Evolutionary conservation across 345 rosid genomes (phyloP).

Genomic region (Salix suchowensis): DNA sequence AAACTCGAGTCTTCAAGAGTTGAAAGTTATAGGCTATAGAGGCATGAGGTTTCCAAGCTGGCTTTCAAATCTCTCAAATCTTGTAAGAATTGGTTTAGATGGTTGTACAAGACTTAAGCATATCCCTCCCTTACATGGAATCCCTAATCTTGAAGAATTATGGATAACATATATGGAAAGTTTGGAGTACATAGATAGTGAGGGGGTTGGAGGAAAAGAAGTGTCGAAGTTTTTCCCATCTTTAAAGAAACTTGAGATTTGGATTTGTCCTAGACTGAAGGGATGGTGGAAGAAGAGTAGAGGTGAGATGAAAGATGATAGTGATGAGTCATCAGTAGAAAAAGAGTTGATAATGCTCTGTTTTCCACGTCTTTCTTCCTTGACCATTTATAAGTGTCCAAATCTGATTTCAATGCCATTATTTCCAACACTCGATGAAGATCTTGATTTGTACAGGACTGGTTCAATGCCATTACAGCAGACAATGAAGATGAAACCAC

Average conservation of each 20-base stretch:
- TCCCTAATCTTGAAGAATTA: not conserved
- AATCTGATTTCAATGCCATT: too few relatives aligned
- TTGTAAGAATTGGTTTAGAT: not conserved
- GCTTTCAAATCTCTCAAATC: not conserved
- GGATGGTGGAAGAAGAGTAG: not conserved
- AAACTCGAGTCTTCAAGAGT: not conserved
- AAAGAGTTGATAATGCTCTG: too few relatives aligned
- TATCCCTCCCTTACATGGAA: not conserved
- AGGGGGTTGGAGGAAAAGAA: not conserved
- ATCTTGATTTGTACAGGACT: fast-evolving
- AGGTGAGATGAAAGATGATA: too few relatives aligned
- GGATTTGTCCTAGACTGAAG: not conserved
- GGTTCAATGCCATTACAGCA: too few relatives aligned
- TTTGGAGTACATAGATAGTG: not conserved
- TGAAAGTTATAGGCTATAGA: not conserved
- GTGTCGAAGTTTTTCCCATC: not conserved
- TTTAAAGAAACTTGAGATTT: not conserved
- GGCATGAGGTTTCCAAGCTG: not conserved
- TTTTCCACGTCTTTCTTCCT: too few relatives aligned
- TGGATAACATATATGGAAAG: not conserved
- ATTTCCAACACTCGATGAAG: too few relatives aligned
- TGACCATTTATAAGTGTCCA: fast-evolving
- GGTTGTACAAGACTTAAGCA: not conserved
- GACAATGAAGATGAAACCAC: too few relatives aligned
- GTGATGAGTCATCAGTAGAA: not conserved